Evolutionary conservation across 1,284 basidiomycete genomes (phyloP), one percentile per base, ranked within the genome.

Genomic region (Cystobasidium slooffiae): DNA sequence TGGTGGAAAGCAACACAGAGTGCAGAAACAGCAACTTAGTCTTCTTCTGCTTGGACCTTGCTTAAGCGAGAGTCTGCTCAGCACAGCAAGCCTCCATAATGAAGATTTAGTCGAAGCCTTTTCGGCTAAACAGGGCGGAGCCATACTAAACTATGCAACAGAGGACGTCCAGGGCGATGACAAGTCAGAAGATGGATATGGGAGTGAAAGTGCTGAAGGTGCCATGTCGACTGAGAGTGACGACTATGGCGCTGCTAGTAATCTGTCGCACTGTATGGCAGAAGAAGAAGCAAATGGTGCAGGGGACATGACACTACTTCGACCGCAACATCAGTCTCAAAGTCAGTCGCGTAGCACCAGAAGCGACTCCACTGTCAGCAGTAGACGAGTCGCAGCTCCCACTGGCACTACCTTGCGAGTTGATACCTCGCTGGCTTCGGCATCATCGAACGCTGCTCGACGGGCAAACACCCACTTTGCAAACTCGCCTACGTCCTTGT

Each of bases 181-280:
- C n/a, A 58, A 68, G 66, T 46, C 53, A 43, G 68, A 59, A 14
- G 68, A 70, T 70, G 68, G 55, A 18, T 70, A 70, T 70, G 68
- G 58, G 10, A 70, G 68, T 44, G 55, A 70, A 47, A 44, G 14
- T 63, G 44, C 20, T 49, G 20, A 7, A 16, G 44, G 6, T 49
- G 61, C 44, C 16, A 1, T 22, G 22, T 47, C 44, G 8, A 41
- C 61, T 47, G 61, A 63, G n/a, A 63, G 61, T 49, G 44, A 49
- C 22, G 61, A 49, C n/a, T 63, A 63, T 49, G 46, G 61, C 14
- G 20, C 20, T 37, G 46, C 44, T 47, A 63, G 61, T 49, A 63
- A 49, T 20, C 7, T 49, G 5, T 63, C 61, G 44, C 61, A 63
- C 20, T 1, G 47, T 51, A 51, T 51, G 14, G 47, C 47, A 16